phyloP scores from a whole-genome alignment of 2,329 filamentous ascomycete species.

The Cladosporium austrohemisphaericum region DNA sequence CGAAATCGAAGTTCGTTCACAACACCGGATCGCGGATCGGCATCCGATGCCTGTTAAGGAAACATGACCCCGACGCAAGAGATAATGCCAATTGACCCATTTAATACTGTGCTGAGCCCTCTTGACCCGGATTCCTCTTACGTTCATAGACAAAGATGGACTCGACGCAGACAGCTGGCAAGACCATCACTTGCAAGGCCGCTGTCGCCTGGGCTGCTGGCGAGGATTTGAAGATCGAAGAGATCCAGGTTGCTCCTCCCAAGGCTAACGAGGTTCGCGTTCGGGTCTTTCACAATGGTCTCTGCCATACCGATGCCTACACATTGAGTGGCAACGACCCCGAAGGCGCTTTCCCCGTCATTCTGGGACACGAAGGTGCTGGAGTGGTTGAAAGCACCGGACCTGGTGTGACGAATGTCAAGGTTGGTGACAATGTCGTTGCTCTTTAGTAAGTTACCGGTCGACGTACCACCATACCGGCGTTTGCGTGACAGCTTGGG shows the following conservation, averaged over 20 bases:
- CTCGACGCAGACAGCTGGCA: conserved; percentile 52
- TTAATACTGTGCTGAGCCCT: not conserved
- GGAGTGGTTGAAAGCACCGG: conserved; percentile 55
- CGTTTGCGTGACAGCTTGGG: too few species aligned
- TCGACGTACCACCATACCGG: conserved; percentile 15
- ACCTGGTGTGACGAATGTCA: conserved; percentile 86
- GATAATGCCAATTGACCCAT: not conserved
- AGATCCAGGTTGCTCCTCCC: conserved; percentile 82
- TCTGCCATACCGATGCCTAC: conserved; percentile 95
- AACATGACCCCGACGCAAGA: not conserved
- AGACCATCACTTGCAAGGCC: conserved; percentile 84
- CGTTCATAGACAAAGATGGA: conserved; percentile 15
- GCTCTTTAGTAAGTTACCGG: conserved; percentile 65
- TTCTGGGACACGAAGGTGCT: conserved; percentile 78
- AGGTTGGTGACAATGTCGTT: conserved; percentile 82
- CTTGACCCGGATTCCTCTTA: too few species aligned
- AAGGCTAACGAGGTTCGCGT: conserved; percentile 90
- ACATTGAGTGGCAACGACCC: conserved; percentile 91
- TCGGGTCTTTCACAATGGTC: conserved; percentile 90
- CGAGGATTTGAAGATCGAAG: conserved; percentile 79
- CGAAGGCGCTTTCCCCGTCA: conserved; percentile 82
- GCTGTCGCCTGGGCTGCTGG: conserved; percentile 93
- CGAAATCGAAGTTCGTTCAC: too few species aligned
- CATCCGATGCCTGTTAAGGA: conserved; percentile 6
- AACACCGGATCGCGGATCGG: too few species aligned